Evolutionary conservation across 1,284 basidiomycete genomes (phyloP), one percentile per base, ranked within the genome.

Genomic region (Malassezia equina): DNA sequence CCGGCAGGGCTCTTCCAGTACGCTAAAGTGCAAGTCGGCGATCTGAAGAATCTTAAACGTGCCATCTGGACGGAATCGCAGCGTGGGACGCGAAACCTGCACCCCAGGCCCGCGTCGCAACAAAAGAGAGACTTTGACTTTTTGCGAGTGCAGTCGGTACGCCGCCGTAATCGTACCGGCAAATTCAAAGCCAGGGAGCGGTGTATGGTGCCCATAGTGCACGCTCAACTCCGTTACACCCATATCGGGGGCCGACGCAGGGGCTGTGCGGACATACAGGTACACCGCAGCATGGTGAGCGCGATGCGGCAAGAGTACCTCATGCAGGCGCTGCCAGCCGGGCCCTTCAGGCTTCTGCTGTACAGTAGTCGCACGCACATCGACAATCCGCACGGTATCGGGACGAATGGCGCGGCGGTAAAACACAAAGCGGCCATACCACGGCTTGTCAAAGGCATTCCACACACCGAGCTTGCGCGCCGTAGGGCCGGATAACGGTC

Each of bases 401-500:
- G 47, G 15, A 2, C 59, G 33, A 2, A 58, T 23, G 1, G 61
- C 61, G 17, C 59, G 57, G 13, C 69, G 61, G 49, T 72, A 72
- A 52, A 67, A 72, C 46, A 72, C 31, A 36, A 53, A 69, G 11
- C 61, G 60, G 8, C 52, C 56, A 39, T 60, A 60, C n/a, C 52
- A 25, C 19, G 36, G 36, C 36, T n/a, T 11, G 5, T 19, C 36
- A 21, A 21, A 21, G 17, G 15, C 19, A 12, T 39, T 39, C 36
- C 36, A 39, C 8, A 21, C 15, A 19, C 36, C 36, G 19, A 39
- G 36, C 36, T 21, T 19, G 33, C 58, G 47, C 9, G 63, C 84
- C 4, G 80, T 77, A 64, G 86, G 80, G 40, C 77, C 69, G 69
- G 89, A 88, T 29, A 93, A 75, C 71, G 90, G 84, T 17, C 83